These are phyloP conservation scores for Clathrus columnatus DNA, from an alignment of 768 basidiomycete genomes.

Conservation along the genomic window DNA sequence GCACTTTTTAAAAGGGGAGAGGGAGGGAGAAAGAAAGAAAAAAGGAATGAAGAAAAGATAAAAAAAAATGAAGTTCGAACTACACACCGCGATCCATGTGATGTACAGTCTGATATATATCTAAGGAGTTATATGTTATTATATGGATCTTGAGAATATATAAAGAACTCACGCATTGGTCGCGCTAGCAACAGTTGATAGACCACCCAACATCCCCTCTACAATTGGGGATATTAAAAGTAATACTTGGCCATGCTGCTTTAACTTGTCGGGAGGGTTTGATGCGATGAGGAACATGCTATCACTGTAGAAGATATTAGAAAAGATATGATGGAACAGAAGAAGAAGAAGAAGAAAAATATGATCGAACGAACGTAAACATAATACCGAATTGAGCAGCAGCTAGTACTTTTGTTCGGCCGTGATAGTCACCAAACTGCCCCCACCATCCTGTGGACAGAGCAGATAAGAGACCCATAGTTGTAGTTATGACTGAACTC, in stretches of 20 bases:
- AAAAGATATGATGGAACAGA: not conserved
- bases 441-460: constrained; percentile 87
- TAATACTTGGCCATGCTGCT: constrained; percentile 59
- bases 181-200: constrained; percentile 55
- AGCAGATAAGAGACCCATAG: constrained; percentile 71
- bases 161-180: constrained; percentile 38
- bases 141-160: constrained; percentile 20
- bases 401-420: constrained; percentile 67
- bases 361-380: constrained; percentile 49
- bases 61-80: not conserved
- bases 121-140: constrained; percentile 9
- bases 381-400: constrained; percentile 61
- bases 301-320: constrained; percentile 43
- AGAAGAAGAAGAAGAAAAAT: constrained; percentile 26
- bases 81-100: constrained; percentile 51
- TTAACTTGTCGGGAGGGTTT: constrained; percentile 46
- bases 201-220: constrained; percentile 77
- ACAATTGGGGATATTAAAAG: constrained; percentile 70
- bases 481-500: constrained; percentile 46
- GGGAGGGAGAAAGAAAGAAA: not conserved
- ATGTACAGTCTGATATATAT: constrained; percentile 71
- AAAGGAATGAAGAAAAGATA: not conserved
- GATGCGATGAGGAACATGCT: constrained; percentile 73
- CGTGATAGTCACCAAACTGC: constrained; percentile 63
- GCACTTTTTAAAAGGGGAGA: constrained; percentile 28